Conservation (phyloP, 192 early-diverging fungal species). For the Gryganskiella cystojenkinii region DNA sequence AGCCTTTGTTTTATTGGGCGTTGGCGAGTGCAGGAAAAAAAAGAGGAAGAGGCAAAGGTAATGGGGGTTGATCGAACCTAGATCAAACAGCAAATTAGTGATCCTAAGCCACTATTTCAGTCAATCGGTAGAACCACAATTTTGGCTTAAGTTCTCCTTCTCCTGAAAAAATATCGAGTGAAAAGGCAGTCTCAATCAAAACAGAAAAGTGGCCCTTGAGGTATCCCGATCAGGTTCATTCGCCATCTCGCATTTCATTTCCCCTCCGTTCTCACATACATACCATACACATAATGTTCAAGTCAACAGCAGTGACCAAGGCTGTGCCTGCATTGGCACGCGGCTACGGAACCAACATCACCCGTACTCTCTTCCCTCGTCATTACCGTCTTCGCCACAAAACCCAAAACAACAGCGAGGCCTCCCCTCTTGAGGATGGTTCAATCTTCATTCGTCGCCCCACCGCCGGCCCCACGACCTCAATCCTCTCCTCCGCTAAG, state of each 20-base stretch:
- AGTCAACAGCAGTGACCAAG: constrained; percentile 6
- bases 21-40: too few relatives aligned
- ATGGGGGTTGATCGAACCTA: too few relatives aligned
- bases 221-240: too few relatives aligned
- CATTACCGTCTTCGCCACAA: constrained; percentile 50
- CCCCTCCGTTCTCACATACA: background rate
- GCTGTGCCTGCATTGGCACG: constrained; percentile 27
- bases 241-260: background rate
- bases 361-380: constrained; percentile 49
- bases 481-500: constrained; percentile 41
- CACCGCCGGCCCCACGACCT: constrained; percentile 46
- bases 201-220: too few relatives aligned
- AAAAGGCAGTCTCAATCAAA: too few relatives aligned
- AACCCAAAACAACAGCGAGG: constrained; percentile 24
- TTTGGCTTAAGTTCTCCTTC: too few relatives aligned
- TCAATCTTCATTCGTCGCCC: constrained; percentile 49
- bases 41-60: too few relatives aligned
- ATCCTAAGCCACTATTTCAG: too few relatives aligned
- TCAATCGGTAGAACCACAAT: too few relatives aligned
- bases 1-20: too few relatives aligned
- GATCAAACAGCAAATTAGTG: too few relatives aligned
- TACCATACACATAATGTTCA: constrained; percentile 22
- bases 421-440: constrained; percentile 36
- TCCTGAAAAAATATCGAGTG: too few relatives aligned
- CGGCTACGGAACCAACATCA: constrained; percentile 33